These are phyloP conservation scores for Sparassis latifolia DNA, from an alignment of 1,284 basidiomycete species.

Conservation along the genomic window DNA sequence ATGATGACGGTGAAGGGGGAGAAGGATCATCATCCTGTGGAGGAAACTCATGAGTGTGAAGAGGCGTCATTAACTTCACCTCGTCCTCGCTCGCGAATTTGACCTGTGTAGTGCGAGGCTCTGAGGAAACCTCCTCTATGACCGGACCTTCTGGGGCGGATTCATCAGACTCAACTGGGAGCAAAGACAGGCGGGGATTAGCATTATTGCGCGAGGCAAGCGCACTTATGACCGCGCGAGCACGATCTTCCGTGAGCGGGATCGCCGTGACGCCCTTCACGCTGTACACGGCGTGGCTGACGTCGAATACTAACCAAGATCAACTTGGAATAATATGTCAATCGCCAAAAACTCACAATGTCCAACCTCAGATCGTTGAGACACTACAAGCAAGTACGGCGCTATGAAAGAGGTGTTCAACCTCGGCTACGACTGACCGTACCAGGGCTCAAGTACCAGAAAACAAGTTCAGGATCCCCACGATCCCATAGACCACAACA, in stretches of 20 bases:
- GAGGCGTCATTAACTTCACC: conserved; percentile 36
- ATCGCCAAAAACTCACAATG: conserved; percentile 39
- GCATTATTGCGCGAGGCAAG: conserved; percentile 42
- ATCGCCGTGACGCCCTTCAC: conserved; percentile 63
- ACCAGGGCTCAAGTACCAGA: conserved; percentile 41
- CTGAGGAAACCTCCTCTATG: conserved; percentile 10
- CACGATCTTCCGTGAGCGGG: conserved; percentile 57
- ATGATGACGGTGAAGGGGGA: conserved; percentile 29
- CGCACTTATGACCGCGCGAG: conserved; percentile 41
- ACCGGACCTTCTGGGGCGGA: conserved; percentile 4
- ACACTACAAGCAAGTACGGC: conserved; percentile 67
- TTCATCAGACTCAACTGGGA: conserved; percentile 20
- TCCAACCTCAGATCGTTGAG: conserved; percentile 52
- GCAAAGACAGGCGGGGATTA: conserved; percentile 38
- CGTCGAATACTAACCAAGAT: conserved; percentile 49
- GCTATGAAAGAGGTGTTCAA: conserved; percentile 30
- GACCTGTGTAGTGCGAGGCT: conserved; percentile 29
- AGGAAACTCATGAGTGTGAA: conserved; percentile 18
- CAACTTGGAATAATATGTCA: not conserved
- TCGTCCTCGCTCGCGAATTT: conserved; percentile 41
- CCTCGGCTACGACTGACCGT: not conserved
- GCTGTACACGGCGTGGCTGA: conserved; percentile 50
- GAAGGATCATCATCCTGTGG: conserved; percentile 3
- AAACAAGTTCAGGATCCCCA: conserved; percentile 65
- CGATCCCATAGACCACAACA: conserved; percentile 62